phyloP scores from a whole-genome alignment of 352 stramenopile genomes.

The Phytophthora europaea region DNA sequence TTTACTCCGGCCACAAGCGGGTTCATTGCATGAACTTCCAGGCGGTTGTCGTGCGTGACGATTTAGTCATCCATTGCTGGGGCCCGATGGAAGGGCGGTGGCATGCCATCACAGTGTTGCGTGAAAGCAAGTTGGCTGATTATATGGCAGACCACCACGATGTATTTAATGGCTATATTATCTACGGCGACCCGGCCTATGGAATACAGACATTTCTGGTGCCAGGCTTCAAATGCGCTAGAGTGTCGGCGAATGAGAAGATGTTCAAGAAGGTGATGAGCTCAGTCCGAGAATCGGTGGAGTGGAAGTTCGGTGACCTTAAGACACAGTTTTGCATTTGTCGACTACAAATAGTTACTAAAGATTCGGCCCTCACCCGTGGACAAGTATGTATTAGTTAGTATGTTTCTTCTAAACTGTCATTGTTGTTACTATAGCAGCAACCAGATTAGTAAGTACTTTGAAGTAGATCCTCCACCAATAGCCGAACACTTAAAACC shows the following conservation, averaged over 20 bases:
- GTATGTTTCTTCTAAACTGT: not conserved
- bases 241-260: constrained; percentile 2
- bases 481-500: not conserved
- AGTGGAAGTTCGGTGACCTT: constrained; percentile 14
- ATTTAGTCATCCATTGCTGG: constrained; percentile 14
- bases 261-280: constrained; percentile 14
- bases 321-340: constrained; percentile 11
- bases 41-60: constrained; percentile 3
- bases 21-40: not conserved
- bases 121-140: constrained; percentile 15
- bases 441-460: constrained; percentile 5
- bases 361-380: constrained; percentile 9
- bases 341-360: constrained; percentile 16
- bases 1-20: not conserved
- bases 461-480: constrained; percentile 1
- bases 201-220: constrained; percentile 9
- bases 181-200: constrained; percentile 22
- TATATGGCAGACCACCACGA: not conserved
- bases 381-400: constrained; percentile 4
- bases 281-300: not conserved
- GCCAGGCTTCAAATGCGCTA: constrained; percentile 1
- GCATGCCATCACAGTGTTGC: constrained; percentile 19
- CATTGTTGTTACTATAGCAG: not conserved
- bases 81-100: constrained; percentile 13
- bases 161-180: constrained; percentile 16